phyloP scores from a whole-genome alignment of 805 yeast species.

The Scheffersomyces ergatensis region DNA sequence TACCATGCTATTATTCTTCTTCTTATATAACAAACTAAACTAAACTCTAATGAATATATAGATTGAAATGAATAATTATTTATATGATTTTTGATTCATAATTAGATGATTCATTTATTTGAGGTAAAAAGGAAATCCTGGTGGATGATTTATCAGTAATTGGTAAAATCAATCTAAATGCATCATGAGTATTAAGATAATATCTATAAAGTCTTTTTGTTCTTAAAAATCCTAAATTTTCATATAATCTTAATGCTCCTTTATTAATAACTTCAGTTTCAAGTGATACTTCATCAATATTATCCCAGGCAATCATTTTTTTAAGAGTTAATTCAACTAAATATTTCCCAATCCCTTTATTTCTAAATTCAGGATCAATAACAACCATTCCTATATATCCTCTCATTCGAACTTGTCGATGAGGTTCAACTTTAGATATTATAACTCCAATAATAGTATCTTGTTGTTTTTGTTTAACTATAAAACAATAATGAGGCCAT shows the following conservation, averaged over 20 bases:
- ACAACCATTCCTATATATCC: conserved; percentile 98
- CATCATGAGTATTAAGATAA: conserved; percentile 91
- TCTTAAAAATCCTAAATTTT: conserved; percentile 71
- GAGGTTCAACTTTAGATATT: conserved; percentile 77
- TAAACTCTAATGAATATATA: too few species aligned
- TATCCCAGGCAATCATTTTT: conserved; percentile 55
- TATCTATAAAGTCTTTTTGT: conserved; percentile 79
- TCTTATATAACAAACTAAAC: too few species aligned
- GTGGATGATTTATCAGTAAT: conserved; percentile 49
- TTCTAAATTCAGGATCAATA: conserved; percentile 68
- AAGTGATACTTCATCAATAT: conserved; percentile 86
- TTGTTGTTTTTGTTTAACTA: conserved; percentile 46
- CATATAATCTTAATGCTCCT: conserved; percentile 69
- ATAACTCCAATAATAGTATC: conserved; percentile 70
- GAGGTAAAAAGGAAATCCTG: conserved; percentile 52
- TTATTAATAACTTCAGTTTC: conserved; percentile 86
- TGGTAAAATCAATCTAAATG: conserved; percentile 83
- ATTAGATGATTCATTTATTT: too few species aligned
- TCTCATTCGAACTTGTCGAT: conserved; percentile 67
- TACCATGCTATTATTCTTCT: too few species aligned
- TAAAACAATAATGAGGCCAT: conserved; percentile 83
- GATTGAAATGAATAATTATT: too few species aligned
- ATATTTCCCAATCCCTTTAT: conserved; percentile 76
- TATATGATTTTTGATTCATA: too few species aligned
- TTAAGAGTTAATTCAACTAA: conserved; percentile 63